Base-by-base conservation (phyloP, 441 rosid genomes). In the Pelargonium fulgidum region DNA sequence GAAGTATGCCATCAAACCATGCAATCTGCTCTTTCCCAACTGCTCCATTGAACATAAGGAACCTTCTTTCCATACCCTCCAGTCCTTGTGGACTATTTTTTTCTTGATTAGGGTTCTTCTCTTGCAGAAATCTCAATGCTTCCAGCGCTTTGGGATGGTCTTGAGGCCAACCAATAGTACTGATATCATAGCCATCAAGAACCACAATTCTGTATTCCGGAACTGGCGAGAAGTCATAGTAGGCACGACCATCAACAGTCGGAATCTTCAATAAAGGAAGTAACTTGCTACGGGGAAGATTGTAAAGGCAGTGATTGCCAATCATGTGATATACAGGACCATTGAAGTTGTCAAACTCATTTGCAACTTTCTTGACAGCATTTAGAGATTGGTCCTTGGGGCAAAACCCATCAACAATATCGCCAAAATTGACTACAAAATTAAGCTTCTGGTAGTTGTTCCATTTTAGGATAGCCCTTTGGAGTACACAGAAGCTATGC, bases 241-340 rank as follows among this genome's bases (percentile, higher is more conserved):
- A 89, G 45, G 96, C 97, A 62, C 63, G 75, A 5, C 81, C 75
- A 64, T 82, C 84, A 36, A 41, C 26, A 74, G 76, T 75, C 2
- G 81, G 84, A 70, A 88, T 91, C 69, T 86, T 86, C 76, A 93
- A 77, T 3, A 91, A 76, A 0, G 96, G 95, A 63, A 91, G 91
- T 65, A 91, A 67, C 73, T 86, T 74, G 66, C 80, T 80, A 2
- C 96, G 90, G 3, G 91, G 89, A 73, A 93, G 96, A 76, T 91
- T 91, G 81, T 93, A 93, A 9, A 91, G 90, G 71, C 97, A 91
- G 75, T 93, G 99, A 70, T 93, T 89, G 5, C 97, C 98, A 64
- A 93, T 91, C 89, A 88, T 75, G 73, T 93, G 97, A 83, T 86
- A 84, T 9, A 84, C 80, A 0, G 86, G 87, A 36, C 96, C 90